These are phyloP conservation scores for Alternaria rosae DNA, from an alignment of 2,329 filamentous ascomycete species.

Conservation along the genomic window DNA sequence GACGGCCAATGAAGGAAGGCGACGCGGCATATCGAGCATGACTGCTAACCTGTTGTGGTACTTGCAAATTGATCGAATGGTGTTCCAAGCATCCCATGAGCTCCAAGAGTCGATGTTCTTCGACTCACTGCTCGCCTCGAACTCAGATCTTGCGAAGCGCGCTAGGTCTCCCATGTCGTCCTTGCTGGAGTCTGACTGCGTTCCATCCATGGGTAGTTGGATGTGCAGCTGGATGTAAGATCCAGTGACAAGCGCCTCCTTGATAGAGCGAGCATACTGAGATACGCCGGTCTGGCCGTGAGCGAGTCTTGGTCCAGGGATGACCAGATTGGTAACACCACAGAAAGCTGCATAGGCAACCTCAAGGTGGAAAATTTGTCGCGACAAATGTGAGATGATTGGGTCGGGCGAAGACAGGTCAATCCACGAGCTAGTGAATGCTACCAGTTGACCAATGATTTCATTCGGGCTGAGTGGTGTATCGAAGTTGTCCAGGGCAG, in stretches of 20 bases:
- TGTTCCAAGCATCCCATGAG: constrained; percentile 93
- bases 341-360: constrained; percentile 96
- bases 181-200: constrained; percentile 66
- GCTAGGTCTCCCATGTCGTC: constrained; percentile 63
- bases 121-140: constrained; percentile 41
- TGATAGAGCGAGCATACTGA: constrained; percentile 84
- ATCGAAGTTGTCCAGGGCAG: constrained; percentile 79
- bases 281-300: constrained; percentile 64
- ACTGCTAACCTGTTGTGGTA: constrained; percentile 83
- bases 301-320: constrained; percentile 77
- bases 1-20: constrained; percentile 63
- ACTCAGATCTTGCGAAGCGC: constrained; percentile 52
- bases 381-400: constrained; percentile 82
- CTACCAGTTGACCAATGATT: constrained; percentile 76
- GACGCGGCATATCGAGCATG: constrained; percentile 65
- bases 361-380: constrained; percentile 89
- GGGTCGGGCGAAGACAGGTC: constrained; percentile 85
- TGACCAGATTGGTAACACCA: constrained; percentile 81
- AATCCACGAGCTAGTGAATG: constrained; percentile 88
- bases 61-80: constrained; percentile 82
- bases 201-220: constrained; percentile 82
- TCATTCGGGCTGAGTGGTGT: constrained; percentile 74
- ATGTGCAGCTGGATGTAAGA: constrained; percentile 81
- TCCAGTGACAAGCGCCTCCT: constrained; percentile 78
- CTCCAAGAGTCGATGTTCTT: constrained; percentile 72